Base-by-base conservation (phyloP, 768 basidiomycete genomes). In the Dentipellis sp. region DNA sequence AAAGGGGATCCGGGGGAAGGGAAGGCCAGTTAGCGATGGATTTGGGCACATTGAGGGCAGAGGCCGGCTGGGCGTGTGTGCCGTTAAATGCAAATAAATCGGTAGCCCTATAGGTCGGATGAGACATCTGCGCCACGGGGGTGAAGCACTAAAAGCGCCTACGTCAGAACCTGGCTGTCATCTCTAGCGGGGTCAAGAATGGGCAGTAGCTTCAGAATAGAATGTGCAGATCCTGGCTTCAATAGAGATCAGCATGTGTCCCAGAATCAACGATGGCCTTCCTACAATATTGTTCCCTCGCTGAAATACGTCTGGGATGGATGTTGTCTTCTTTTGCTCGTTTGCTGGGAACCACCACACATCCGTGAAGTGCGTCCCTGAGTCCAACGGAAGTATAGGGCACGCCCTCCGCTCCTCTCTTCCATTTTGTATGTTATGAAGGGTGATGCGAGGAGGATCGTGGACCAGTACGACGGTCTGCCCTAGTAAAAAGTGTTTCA, bases 1-100 rank as follows among this genome's bases (percentile, higher is more conserved):
- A 70, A 14, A 77, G 66, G 38, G 72, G 75, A 64, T 82, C 79
- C 9, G 75, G 64, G 16, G 78, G 74, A 29, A 92, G 72, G 7
- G 78, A 77, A 8, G 91, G 88, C 88, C 91, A 91, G 34, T 71
- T 65, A 19, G 74, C 73, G 53, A 92, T 86, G 39, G 81, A 68
- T 46, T 75, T 69, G n/a, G 88, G 88, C 17, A 79, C 66, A 6
- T 72, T 68, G 21, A 74, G 67, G 62, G 76, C 76, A 45, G 70
- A 68, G 23, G 66, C 66, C 35, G 74, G 59, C 47, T 75, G 78
- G 12, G 78, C 80, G 55, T 83, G 80, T 10, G 81, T 79, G 39
- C 82, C 83, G 70, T 89, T 85, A 65, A 91, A 90, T 40, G 87
- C 84, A 67, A 92, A 92, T 40, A 91, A 70, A 70, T 91, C 85